These are phyloP conservation scores for Kalmusia sp. DNA, from an alignment of 2,329 filamentous ascomycete genomes.

Conservation along the genomic window DNA sequence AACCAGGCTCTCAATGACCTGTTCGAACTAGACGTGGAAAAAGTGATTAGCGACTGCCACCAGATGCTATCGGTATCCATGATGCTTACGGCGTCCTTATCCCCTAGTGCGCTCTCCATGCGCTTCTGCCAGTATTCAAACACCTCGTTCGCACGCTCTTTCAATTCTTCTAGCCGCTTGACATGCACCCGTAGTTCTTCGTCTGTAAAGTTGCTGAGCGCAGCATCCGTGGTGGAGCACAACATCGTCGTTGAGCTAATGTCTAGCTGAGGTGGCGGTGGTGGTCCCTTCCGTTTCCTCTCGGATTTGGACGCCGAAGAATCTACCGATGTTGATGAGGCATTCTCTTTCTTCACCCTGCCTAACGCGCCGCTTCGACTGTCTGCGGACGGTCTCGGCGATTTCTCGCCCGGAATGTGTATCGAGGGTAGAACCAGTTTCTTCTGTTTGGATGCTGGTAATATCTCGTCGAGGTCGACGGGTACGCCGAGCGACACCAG, in stretches of 20 bases:
- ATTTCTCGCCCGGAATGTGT: constrained; percentile 45
- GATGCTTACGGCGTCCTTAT: constrained; percentile 73
- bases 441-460: constrained; percentile 97
- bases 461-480: constrained; percentile 95
- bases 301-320: constrained; percentile 47
- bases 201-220: constrained; percentile 79
- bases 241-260: constrained; percentile 78
- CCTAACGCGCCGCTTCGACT: constrained; percentile 45
- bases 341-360: constrained; percentile 49
- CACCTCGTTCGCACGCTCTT: constrained; percentile 75
- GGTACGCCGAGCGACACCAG: constrained; percentile 95
- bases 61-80: neutral
- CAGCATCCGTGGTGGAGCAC: constrained; percentile 84
- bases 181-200: constrained; percentile 78
- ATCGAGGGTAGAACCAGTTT: constrained; percentile 93
- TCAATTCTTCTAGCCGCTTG: constrained; percentile 70
- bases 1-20: constrained; percentile 95
- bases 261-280: constrained; percentile 77
- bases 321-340: constrained; percentile 47
- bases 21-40: constrained; percentile 60
- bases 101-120: constrained; percentile 84
- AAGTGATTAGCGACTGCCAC: neutral
- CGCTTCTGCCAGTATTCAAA: constrained; percentile 88
- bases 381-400: constrained; percentile 47
- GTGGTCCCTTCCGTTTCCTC: constrained; percentile 63